These are phyloP conservation scores for Didymosphaeria variabile DNA, from an alignment of 2,329 filamentous ascomycete genomes.

Conservation along the genomic window DNA sequence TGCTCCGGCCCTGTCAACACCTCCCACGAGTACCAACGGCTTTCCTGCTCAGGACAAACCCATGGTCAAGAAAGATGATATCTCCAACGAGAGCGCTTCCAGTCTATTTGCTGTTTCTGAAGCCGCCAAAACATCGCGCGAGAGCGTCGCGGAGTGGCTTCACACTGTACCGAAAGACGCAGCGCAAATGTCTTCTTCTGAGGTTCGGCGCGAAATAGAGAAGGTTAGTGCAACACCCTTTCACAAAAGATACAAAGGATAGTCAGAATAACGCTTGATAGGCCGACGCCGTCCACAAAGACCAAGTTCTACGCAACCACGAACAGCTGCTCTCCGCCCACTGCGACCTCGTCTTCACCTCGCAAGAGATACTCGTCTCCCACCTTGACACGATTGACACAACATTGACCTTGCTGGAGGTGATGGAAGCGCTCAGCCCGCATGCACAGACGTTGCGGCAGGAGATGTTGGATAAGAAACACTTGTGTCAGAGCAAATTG, in stretches of 20 bases:
- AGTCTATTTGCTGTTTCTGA: neutral
- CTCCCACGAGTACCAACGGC: neutral
- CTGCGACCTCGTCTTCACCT: neutral
- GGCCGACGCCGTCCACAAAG: conserved; percentile 6
- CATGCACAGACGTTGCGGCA: neutral
- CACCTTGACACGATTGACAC: conserved; percentile 20
- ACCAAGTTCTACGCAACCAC: neutral
- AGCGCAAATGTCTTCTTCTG: neutral
- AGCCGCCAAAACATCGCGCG: neutral
- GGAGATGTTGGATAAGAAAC: conserved; percentile 16
- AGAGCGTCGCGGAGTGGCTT: neutral
- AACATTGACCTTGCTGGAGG: conserved; percentile 9
- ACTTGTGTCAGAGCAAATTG: conserved; percentile 7
- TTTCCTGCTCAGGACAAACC: neutral
- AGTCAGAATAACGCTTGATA: neutral
- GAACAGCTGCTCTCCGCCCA: neutral
- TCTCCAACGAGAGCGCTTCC: neutral
- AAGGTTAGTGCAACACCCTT: neutral
- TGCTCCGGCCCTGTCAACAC: neutral
- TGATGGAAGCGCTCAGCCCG: conserved; percentile 15
- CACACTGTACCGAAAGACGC: neutral
- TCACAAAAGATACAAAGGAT: too few relatives aligned
- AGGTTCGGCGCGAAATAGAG: conserved; percentile 3
- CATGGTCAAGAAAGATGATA: neutral
- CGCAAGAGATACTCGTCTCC: conserved; percentile 3